Base-by-base conservation (phyloP, 352 stramenopile species). In the Phytophthora meadii region DNA sequence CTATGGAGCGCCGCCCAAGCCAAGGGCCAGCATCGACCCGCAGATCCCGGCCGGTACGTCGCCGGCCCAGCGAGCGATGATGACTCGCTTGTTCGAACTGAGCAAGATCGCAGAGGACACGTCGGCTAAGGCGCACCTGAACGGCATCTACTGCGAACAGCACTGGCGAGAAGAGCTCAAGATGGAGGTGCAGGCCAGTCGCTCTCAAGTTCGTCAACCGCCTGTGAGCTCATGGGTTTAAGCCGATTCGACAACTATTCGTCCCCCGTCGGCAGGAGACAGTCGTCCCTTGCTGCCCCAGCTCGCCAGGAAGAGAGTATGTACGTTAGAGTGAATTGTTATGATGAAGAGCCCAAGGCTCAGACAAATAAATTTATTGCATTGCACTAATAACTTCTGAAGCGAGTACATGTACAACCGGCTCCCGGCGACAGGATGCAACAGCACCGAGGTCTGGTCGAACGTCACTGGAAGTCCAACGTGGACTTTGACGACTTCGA, bases 41-140 rank as follows among this genome's bases (percentile, higher is more conserved):
- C 47, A 61, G 27, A 39, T 68, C 9, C 54, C 70, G 11, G 15
- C 54, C 12, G 59, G 34, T 7, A 58, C 65, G 45, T 54, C 46
- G 5, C 36, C 69, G 14, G 56, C 61, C 3, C 24, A 74, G 44
- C 55, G 54, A 22, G 51, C 61, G 7, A 9, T 77, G 49, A 69
- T 77, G 69, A 61, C 41, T 9, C 58, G 51, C 0, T 65, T 91
- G 52, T 68, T 86, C 24, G 74, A 91, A 47, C 54, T 91, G 11
- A 77, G 76, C 45, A 76, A 72, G 28, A 79, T 79, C 11, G 82
- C 72, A 0, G 73, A 88, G 42, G 71, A 75, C 10, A 63, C 82
- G n/a, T 91, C 81, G 56, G 62, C 74, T 30, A 85, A 59, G 40
- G 72, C 78, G 9, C 68, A 74, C 9, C 70, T 81, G 44, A 91